These are phyloP conservation scores for Huntiella savannae DNA, from an alignment of 2,329 filamentous ascomycete genomes.

Conservation along the genomic window DNA sequence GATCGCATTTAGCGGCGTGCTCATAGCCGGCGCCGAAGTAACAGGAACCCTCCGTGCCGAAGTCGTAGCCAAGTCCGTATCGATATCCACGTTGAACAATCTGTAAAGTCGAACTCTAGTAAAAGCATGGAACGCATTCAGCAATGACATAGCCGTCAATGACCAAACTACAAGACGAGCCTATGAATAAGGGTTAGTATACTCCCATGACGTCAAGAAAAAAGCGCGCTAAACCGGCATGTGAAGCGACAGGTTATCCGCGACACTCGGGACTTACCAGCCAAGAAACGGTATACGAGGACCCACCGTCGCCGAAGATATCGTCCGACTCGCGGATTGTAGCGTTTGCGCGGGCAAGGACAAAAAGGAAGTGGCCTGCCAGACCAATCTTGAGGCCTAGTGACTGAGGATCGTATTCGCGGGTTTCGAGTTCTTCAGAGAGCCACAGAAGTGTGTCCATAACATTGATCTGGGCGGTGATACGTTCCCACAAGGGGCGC, in stretches of 20 bases:
- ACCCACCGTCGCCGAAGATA: constrained; percentile 57
- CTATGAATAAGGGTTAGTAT: constrained; percentile 3
- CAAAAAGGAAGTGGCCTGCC: constrained; percentile 56
- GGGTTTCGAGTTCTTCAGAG: constrained; percentile 79
- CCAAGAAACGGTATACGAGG: constrained; percentile 44
- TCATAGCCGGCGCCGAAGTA: constrained; percentile 58
- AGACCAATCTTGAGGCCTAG: constrained; percentile 62
- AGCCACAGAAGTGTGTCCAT: constrained; percentile 81
- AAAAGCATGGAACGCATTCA: constrained; percentile 70
- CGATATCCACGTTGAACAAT: constrained; percentile 73
- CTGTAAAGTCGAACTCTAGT: constrained; percentile 70
- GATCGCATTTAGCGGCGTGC: constrained; percentile 62
- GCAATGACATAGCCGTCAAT: constrained; percentile 44
- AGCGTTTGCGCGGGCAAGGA: constrained; percentile 66
- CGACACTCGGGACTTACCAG: constrained; percentile 24
- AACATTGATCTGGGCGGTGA: constrained; percentile 64
- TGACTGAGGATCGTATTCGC: constrained; percentile 71
- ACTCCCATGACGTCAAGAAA: constrained; percentile 5
- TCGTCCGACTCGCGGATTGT: constrained; percentile 45
- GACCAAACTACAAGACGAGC: constrained; percentile 43
- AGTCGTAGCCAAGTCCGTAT: constrained; percentile 55
- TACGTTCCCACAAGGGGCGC: constrained; percentile 59
- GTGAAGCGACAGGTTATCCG: background rate
- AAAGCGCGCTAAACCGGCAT: background rate
- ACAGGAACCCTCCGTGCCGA: constrained; percentile 79